Evolutionary conservation across 345 rosid genomes (phyloP), one percentile per base, ranked within the genome.

Genomic region (Kernera saxatilis): DNA sequence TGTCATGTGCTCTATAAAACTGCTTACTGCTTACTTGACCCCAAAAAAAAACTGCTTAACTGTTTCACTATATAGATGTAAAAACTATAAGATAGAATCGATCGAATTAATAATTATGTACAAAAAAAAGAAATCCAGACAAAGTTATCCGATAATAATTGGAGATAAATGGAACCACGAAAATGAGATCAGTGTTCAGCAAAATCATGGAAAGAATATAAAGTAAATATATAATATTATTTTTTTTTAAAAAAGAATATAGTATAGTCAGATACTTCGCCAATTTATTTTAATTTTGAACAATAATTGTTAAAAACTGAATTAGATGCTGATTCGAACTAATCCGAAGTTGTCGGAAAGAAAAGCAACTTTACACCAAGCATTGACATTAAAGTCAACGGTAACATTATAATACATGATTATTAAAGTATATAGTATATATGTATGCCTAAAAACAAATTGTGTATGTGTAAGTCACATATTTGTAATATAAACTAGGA

Each of bases 251-350:
- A 18, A 44, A 19, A 29, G 5, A 5, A 12, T 22, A 8, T 33
- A 23, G 25, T 30, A 67, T 59, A 40, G 63, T 74, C 39, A 60
- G 32, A 58, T 49, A 49, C 62, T 57, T 56, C 2, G 52, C 36
- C 21, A 26, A 0, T 1, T 48, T 64, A 52, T 12, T 65, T 14
- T 9, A 46, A 12, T 37, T 15, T 10, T 8, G 22, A 15, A 50
- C 23, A 49, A 44, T n/a, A 17, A n/a, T n/a, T n/a, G 32, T 14
- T 23, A 49, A 52, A 48, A 18, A 51, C 2, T 13, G 56, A 68
- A 61, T 18, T 68, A 43, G 69, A 68, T 75, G 74, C 74, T 75
- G 78, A 75, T 75, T 75, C 74, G 64, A 60, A 35, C 70, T 68
- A 68, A 75, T 75, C 74, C 64, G 52, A 68, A 60, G 78, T 61